Conservation (phyloP, 768 basidiomycete genomes). For the Naganishia onofrii region DNA sequence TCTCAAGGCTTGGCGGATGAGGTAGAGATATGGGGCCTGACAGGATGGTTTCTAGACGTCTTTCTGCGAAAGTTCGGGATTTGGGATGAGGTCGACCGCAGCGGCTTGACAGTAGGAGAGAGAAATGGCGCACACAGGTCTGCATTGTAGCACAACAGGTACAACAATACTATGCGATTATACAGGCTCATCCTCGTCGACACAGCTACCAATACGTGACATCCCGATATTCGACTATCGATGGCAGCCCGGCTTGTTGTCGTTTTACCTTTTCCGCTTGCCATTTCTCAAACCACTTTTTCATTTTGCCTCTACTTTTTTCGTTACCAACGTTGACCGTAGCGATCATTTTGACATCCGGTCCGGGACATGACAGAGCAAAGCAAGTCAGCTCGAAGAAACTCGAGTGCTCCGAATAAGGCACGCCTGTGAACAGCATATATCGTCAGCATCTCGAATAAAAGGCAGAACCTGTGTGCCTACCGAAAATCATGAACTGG, state of each 20-base stretch:
- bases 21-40: conserved; percentile 48
- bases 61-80: conserved; percentile 39
- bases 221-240: conserved; percentile 49
- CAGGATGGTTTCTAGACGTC: conserved; percentile 47
- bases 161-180: not conserved
- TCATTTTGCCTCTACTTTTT: conserved; percentile 73
- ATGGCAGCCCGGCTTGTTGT: conserved; percentile 51
- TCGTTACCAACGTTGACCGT: conserved; percentile 61
- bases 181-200: not conserved
- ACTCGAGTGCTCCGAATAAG: conserved; percentile 92
- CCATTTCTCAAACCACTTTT: conserved; percentile 77
- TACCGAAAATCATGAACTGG: conserved; percentile 70
- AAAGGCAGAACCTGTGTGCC: too few species aligned
- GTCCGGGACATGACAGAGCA: conserved; percentile 71
- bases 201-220: conserved; percentile 35
- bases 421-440: conserved; percentile 43
- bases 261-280: conserved; percentile 70
- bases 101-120: not conserved
- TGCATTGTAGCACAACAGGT: not conserved
- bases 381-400: conserved; percentile 96
- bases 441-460: too few species aligned
- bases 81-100: conserved; percentile 25
- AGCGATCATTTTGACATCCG: conserved; percentile 83
- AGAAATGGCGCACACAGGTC: not conserved
- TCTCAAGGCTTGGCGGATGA: not conserved